Conservation (phyloP, 805 yeast species). For the Spathaspora girioi region DNA sequence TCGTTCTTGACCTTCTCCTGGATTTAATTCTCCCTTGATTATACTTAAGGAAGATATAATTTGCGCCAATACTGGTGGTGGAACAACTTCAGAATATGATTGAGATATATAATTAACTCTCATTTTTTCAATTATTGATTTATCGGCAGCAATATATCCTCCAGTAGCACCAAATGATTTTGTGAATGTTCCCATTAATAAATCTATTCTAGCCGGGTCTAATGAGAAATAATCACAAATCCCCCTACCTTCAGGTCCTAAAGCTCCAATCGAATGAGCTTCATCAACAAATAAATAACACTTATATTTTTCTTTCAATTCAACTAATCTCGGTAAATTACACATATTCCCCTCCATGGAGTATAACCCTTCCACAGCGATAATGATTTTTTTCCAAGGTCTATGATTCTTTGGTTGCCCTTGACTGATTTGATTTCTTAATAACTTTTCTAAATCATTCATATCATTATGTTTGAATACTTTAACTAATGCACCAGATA, state of each 20-base stretch:
- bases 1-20: conserved; percentile 92
- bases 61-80: conserved; percentile 92
- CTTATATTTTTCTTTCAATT: conserved; percentile 76
- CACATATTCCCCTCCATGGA: conserved; percentile 92
- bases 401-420: conserved; percentile 95
- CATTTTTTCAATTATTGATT: conserved; percentile 66
- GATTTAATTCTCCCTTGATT: conserved; percentile 76
- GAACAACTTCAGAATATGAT: conserved; percentile 75
- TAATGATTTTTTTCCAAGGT: conserved; percentile 86
- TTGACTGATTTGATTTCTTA: conserved; percentile 82
- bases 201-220: conserved; percentile 71
- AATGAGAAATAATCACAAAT: conserved; percentile 90
- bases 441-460: conserved; percentile 67
- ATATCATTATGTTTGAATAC: conserved; percentile 91
- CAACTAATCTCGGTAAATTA: conserved; percentile 72
- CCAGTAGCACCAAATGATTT: conserved; percentile 99
- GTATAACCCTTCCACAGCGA: conserved; percentile 89
- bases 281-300: conserved; percentile 92
- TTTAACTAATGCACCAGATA: conserved; percentile 89
- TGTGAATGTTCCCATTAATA: conserved; percentile 96
- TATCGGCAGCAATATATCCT: conserved; percentile 86
- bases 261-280: conserved; percentile 98
- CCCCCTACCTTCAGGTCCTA: conserved; percentile 93
- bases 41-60: conserved; percentile 75
- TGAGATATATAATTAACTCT: conserved; percentile 71